phyloP scores from a whole-genome alignment of 306 rosid species.

The Bauhinia variegata region DNA sequence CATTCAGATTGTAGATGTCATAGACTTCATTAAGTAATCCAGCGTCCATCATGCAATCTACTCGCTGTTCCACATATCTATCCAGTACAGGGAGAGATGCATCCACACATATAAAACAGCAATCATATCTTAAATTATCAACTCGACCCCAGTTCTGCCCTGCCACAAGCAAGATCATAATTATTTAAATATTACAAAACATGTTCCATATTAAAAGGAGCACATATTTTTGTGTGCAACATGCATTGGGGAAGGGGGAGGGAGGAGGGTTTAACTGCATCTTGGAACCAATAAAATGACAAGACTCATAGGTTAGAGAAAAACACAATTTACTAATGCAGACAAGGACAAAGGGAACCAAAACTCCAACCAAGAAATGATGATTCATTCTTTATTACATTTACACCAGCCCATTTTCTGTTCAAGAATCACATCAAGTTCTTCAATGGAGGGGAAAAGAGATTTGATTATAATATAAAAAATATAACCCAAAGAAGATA shows the following conservation, averaged over 20 bases:
- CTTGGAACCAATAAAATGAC: not conserved
- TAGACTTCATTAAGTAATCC: slow-evolving; percentile 85
- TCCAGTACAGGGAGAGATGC: slow-evolving; percentile 81
- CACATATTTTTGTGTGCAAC: not conserved
- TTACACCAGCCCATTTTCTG: not conserved
- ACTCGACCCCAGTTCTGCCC: slow-evolving; percentile 98
- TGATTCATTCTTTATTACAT: not conserved
- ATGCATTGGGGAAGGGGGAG: not conserved
- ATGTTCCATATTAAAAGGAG: slow-evolving; percentile 11
- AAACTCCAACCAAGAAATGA: not conserved
- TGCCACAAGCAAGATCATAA: slow-evolving; percentile 60
- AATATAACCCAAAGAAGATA: slow-evolving; percentile 19
- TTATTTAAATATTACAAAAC: slow-evolving; percentile 19
- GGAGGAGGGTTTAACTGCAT: slow-evolving; percentile 1
- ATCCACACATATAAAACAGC: slow-evolving; percentile 78
- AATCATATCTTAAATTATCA: slow-evolving; percentile 73
- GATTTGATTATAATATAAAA: slow-evolving; percentile 10
- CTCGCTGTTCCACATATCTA: slow-evolving; percentile 79
- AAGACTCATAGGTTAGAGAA: slow-evolving; percentile 3
- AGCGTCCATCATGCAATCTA: slow-evolving; percentile 76
- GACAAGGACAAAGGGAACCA: not conserved
- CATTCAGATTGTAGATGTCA: slow-evolving; percentile 61
- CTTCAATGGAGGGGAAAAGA: not conserved
- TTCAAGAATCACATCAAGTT: not conserved
- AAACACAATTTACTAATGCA: slow-evolving; percentile 2